Percentiles rank a stretch among this genome's conserved stretches.
These are phyloP conservation scores for Suillus decipiens DNA, from an alignment of 768 basidiomycete species.

Conservation along the genomic window DNA sequence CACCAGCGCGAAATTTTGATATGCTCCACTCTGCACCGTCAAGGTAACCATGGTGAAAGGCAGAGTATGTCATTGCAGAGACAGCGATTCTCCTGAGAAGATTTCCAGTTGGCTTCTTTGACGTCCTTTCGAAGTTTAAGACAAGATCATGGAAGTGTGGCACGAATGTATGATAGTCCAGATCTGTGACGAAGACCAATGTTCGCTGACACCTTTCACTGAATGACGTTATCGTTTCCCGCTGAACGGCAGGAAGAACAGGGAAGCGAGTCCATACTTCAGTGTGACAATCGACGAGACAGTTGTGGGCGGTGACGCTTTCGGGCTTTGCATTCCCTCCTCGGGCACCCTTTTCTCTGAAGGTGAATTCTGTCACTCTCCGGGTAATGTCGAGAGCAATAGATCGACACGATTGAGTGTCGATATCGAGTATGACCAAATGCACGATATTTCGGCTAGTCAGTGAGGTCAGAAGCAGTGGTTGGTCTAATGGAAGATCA, in stretches of 20 bases:
- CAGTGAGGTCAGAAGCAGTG: constrained; percentile 45
- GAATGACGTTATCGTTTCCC: constrained; percentile 42
- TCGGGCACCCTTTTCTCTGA: constrained; percentile 44
- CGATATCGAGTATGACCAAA: constrained; percentile 41
- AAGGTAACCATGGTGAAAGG: constrained; percentile 25
- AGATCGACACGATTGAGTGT: constrained; percentile 38
- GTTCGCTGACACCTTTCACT: constrained; percentile 33
- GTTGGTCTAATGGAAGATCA: constrained; percentile 20
- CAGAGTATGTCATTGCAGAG: constrained; percentile 29
- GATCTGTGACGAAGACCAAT: constrained; percentile 47
- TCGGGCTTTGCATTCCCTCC: constrained; percentile 17
- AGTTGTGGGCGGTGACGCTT: constrained; percentile 43
- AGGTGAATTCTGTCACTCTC: constrained; percentile 57
- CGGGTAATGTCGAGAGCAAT: constrained; percentile 53
- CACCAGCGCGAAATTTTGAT: constrained; percentile 49
- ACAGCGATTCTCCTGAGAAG: constrained; percentile 41
- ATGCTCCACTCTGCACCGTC: constrained; percentile 25
- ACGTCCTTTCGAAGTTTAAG: constrained; percentile 46
- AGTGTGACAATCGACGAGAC: constrained; percentile 52
- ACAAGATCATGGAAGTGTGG: constrained; percentile 50
- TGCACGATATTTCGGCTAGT: constrained; percentile 43
- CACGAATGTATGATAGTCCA: constrained; percentile 34
- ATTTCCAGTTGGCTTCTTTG: constrained; percentile 54
- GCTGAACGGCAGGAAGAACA: constrained; percentile 52
- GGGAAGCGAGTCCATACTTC: constrained; percentile 67